Evolutionary conservation across 192 early-diverging fungal species (phyloP), one percentile per base, ranked within the genome.

Genomic region (Coemansia sp.): DNA sequence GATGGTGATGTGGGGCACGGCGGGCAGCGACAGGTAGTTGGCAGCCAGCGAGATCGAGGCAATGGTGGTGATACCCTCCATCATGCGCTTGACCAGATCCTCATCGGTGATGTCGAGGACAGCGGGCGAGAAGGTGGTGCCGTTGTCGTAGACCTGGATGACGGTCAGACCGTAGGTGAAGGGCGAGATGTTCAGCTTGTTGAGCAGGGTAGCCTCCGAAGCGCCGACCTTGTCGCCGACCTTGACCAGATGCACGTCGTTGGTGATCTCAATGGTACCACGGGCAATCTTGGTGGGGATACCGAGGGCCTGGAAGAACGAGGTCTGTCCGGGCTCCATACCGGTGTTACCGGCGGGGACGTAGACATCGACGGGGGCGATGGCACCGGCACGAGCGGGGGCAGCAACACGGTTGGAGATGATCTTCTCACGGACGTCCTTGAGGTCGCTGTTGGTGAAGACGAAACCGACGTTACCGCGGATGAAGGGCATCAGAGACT

Each of bases 231-330:
- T 93, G 76, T 82, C 71, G 49, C 93, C 95, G 61, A 78, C 80
- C 74, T 91, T 87, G 80, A 99, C 87, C 53, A 99, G 81, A 73
- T 91, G 87, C 62, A 98, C 92, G 62, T 99, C 93, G 78, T 85
- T 87, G 68, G 93, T 89, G 68, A 99, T 99, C 85, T 99, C 97
- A 89, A 99, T 98, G 80, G 94, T 96, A 95, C 97, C 97, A 91
- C 92, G 91, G 64, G 97, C 87, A 91, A 99, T 99, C 93, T 99
- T 99, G 90, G 97, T 99, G 55, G 97, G 95, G 81, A 99, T 90
- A 83, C 94, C 91, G 64, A 99, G 85, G 74, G 97, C 95, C 86
- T 99, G 97, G 93, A 99, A 99, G 92, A 99, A 99, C 58, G 95
- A 96, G 67, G 95, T 98, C 90, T 96, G 93, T 64, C 95, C 94